phyloP scores from a whole-genome alignment of 1,139 yeast species.

The Candida sanyaensis region DNA sequence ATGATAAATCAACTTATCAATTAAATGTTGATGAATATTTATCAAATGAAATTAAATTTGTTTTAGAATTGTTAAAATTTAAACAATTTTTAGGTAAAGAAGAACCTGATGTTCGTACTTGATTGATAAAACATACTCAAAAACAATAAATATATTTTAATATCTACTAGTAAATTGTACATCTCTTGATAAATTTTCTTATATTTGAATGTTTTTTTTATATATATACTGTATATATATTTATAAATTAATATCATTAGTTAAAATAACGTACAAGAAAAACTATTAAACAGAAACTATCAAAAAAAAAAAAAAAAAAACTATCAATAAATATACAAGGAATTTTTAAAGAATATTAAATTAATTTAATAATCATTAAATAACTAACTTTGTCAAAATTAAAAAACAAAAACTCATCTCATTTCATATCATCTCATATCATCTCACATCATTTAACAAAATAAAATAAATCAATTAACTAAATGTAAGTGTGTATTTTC shows the following conservation, averaged over 20 bases:
- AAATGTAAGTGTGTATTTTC: no score
- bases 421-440: no score
- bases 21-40: conserved; percentile 71
- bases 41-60: conserved; percentile 58
- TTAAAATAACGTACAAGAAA: background rate
- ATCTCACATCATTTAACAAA: no score
- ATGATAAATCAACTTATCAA: conserved; percentile 53
- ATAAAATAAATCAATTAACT: no score
- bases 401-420: no score
- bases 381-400: no score
- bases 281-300: no score
- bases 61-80: conserved; percentile 70
- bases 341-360: background rate
- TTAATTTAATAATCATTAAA: background rate
- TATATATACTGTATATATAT: no score
- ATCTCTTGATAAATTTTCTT: background rate
- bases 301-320: background rate
- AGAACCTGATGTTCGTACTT: conserved; percentile 88
- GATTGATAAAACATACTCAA: no score
- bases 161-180: no score
- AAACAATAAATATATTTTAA: no score
- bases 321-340: background rate
- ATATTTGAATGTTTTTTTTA: background rate
- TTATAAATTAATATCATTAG: no score
- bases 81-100: conserved; percentile 77